Percentiles rank a stretch among this genome's conserved stretches.
phyloP scores from a whole-genome alignment of 2,329 filamentous ascomycete species.

The Ilyonectria sp. region DNA sequence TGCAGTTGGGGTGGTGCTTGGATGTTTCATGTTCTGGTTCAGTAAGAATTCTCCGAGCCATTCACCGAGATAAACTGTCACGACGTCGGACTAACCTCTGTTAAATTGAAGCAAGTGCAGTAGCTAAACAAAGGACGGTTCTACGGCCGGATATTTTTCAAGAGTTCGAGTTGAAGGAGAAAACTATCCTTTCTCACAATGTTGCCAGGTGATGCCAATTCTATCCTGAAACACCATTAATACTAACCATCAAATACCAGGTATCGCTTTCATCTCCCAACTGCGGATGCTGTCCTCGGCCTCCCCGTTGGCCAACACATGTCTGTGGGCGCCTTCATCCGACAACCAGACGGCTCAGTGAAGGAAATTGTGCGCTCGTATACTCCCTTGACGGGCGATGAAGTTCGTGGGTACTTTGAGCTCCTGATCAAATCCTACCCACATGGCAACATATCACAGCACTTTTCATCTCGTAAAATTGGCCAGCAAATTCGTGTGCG shows the following conservation, averaged over 20 bases:
- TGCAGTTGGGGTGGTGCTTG: neutral
- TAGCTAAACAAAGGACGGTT: neutral
- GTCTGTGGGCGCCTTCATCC: slow-evolving; percentile 85
- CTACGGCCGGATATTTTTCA: slow-evolving; percentile 85
- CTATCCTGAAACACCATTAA: neutral
- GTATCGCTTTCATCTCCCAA: slow-evolving; percentile 91
- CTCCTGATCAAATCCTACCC: slow-evolving; percentile 97
- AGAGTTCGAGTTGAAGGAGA: slow-evolving; percentile 90
- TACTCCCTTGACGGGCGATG: slow-evolving; percentile 89
- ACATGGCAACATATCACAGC: slow-evolving; percentile 94
- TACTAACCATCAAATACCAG: slow-evolving; percentile 55
- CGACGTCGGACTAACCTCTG: neutral
- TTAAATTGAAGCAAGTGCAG: neutral
- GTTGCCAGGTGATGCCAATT: slow-evolving; percentile 79
- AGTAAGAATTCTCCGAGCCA: neutral
- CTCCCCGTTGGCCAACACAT: slow-evolving; percentile 98
- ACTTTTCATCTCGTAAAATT: slow-evolving; percentile 84
- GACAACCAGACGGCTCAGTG: slow-evolving; percentile 74
- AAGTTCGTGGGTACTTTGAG: slow-evolving; percentile 91
- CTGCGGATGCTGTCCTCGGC: slow-evolving; percentile 83
- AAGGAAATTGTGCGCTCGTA: slow-evolving; percentile 92
- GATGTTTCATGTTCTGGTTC: neutral
- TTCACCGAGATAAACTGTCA: neutral
- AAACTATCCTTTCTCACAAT: slow-evolving; percentile 95
- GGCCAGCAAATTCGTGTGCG: slow-evolving; percentile 89